These are phyloP conservation scores for Alternaria triticimaculans DNA, from an alignment of 2,329 filamentous ascomycete genomes.

Conservation along the genomic window DNA sequence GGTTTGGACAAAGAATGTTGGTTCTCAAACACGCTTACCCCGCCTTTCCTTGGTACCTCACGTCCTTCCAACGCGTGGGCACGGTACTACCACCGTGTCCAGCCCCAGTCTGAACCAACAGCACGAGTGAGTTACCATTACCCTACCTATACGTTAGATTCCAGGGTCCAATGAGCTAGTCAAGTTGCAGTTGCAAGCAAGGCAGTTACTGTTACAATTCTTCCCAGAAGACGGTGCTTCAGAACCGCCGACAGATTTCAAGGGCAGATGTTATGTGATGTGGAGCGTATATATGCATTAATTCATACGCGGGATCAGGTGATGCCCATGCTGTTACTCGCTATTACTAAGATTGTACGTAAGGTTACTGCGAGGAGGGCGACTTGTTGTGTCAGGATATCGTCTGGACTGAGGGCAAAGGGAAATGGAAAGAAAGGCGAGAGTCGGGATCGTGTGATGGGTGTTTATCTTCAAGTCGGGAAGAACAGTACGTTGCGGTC, in stretches of 20 bases:
- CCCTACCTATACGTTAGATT: not conserved
- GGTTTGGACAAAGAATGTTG: not conserved
- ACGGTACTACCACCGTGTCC: not conserved
- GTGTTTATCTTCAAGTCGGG: not conserved
- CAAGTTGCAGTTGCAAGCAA: not conserved
- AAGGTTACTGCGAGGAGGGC: too few species aligned
- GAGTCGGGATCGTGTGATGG: not conserved
- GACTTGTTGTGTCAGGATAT: not conserved
- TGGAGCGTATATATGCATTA: not conserved
- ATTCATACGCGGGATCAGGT: not conserved
- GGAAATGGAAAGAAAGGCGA: not conserved
- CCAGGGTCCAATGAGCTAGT: not conserved
- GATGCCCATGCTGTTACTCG: not conserved
- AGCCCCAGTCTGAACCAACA: not conserved
- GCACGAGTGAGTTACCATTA: not conserved
- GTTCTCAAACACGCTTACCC: not conserved
- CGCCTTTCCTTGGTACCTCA: not conserved
- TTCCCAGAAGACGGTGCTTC: not conserved
- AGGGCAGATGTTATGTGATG: not conserved
- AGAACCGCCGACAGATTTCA: not conserved
- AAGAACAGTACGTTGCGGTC: not conserved
- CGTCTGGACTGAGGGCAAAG: not conserved
- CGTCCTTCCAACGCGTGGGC: not conserved
- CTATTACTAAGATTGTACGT: not conserved
- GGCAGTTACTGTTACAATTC: not conserved